A percentile compares a stretch with the other conserved stretches of the same genome.
Conservation (phyloP, 2,329 filamentous ascomycete genomes). For the Fonsecaea multimorphosa region DNA sequence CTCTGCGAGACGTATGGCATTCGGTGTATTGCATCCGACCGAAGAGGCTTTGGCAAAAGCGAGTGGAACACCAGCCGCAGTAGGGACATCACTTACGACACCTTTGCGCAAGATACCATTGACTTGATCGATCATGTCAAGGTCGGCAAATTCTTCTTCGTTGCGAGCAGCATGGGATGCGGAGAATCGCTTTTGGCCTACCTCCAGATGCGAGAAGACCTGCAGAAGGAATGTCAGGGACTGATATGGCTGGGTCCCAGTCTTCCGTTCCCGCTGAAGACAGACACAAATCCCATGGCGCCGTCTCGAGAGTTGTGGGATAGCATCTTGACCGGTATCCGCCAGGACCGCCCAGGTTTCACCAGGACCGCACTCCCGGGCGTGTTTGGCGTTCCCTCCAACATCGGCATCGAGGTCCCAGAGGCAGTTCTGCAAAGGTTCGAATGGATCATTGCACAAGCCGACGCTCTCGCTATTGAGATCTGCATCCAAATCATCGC, state of each 20-base stretch:
- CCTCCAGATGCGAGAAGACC: slow-evolving; percentile 30
- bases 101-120: slow-evolving; percentile 42
- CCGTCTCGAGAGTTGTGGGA: slow-evolving; percentile 41
- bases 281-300: slow-evolving; percentile 38
- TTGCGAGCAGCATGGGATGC: slow-evolving; percentile 43
- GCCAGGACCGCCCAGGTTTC: slow-evolving; percentile 38
- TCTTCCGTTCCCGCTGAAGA: slow-evolving; percentile 38
- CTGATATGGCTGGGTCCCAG: slow-evolving; percentile 42
- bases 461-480: slow-evolving; percentile 42
- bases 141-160: slow-evolving; percentile 40
- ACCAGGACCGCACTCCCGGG: slow-evolving; percentile 35
- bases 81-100: slow-evolving; percentile 41
- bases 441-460: slow-evolving; percentile 39
- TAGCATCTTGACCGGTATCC: slow-evolving; percentile 39
- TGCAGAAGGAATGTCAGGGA: slow-evolving; percentile 33
- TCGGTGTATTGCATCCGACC: slow-evolving; percentile 43
- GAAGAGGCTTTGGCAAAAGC: slow-evolving; percentile 44
- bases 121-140: slow-evolving; percentile 38
- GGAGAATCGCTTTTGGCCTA: slow-evolving; percentile 42
- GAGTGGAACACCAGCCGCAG: slow-evolving; percentile 40
- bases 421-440: slow-evolving; percentile 36
- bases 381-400: slow-evolving; percentile 38
- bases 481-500: slow-evolving; percentile 42
- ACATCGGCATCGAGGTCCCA: slow-evolving; percentile 35
- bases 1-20: slow-evolving; percentile 41